Conservation (phyloP, 2,329 filamentous ascomycete species). For the Ophiosphaerella herpotricha region DNA sequence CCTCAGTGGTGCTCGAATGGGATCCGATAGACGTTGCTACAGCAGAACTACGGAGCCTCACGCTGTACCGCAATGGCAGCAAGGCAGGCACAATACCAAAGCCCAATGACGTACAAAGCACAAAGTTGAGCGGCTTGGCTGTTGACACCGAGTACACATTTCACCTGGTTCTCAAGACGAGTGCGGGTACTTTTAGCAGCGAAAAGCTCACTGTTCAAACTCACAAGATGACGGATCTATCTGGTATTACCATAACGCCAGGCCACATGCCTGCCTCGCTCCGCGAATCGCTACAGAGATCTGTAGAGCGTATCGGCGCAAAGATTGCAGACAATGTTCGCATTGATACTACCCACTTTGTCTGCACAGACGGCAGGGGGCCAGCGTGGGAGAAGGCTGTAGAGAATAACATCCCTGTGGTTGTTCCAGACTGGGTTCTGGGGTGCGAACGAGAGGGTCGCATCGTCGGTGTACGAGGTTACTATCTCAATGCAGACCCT, state of each 20-base stretch:
- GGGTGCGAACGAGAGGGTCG: constrained; percentile 93
- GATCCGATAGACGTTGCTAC: constrained; percentile 92
- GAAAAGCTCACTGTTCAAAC: constrained; percentile 86
- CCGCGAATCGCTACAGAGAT: constrained; percentile 72
- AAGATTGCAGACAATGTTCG: constrained; percentile 88
- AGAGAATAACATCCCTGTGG: constrained; percentile 97
- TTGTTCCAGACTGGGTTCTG: constrained; percentile 94
- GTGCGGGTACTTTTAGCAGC: constrained; percentile 82
- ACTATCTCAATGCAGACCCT: constrained; percentile 88
- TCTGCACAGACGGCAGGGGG: constrained; percentile 91
- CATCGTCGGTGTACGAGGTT: constrained; percentile 91
- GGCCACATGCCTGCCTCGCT: constrained; percentile 78
- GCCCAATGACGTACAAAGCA: constrained; percentile 84
- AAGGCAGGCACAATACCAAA: constrained; percentile 95
- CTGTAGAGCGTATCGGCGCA: constrained; percentile 86
- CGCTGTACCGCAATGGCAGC: constrained; percentile 91
- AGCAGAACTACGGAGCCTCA: constrained; percentile 85
- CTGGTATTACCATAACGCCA: constrained; percentile 91
- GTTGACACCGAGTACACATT: constrained; percentile 96
- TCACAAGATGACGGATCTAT: constrained; percentile 98
- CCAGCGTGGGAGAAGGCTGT: constrained; percentile 93
- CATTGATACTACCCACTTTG: constrained; percentile 98
- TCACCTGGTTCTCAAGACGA: constrained; percentile 88
- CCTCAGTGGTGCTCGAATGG: constrained; percentile 98
- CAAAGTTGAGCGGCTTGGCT: constrained; percentile 95